A percentile compares a stretch with the other conserved stretches of the same genome.
Conservation (phyloP, 2,329 filamentous ascomycete species). For the Aurifilum marmelostoma region DNA sequence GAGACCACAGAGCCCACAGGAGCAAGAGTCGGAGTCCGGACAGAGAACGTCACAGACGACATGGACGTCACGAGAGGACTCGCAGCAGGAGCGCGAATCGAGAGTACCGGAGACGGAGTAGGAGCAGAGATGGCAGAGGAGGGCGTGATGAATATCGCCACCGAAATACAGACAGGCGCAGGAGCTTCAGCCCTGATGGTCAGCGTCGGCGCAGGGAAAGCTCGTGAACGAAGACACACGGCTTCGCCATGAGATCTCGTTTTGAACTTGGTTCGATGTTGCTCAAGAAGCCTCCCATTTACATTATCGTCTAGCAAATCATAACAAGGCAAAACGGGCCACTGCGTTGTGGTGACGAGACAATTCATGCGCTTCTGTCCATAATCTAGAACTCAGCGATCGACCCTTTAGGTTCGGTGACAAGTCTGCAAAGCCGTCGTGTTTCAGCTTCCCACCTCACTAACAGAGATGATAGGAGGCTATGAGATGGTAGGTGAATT, state of each 20-base stretch:
- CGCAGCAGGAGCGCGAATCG: constrained; percentile 40
- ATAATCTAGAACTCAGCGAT: background rate
- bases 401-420: background rate
- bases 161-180: constrained; percentile 34
- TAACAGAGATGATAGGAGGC: background rate
- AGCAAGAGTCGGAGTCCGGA: constrained; percentile 44
- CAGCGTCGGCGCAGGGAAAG: constrained; percentile 13
- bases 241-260: background rate
- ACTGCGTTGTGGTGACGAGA: too few relatives aligned
- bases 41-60: constrained; percentile 35
- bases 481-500: background rate
- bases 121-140: constrained; percentile 32
- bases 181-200: constrained; percentile 28
- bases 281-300: background rate
- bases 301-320: background rate
- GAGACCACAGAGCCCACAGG: constrained; percentile 41
- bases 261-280: background rate
- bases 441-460: background rate
- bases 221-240: background rate
- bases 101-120: constrained; percentile 30
- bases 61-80: constrained; percentile 34
- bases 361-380: background rate
- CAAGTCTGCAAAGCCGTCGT: background rate
- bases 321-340: too few relatives aligned
- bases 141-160: constrained; percentile 39